Conservation (phyloP, 345 rosid species). For the Noccaea caerulescens region DNA sequence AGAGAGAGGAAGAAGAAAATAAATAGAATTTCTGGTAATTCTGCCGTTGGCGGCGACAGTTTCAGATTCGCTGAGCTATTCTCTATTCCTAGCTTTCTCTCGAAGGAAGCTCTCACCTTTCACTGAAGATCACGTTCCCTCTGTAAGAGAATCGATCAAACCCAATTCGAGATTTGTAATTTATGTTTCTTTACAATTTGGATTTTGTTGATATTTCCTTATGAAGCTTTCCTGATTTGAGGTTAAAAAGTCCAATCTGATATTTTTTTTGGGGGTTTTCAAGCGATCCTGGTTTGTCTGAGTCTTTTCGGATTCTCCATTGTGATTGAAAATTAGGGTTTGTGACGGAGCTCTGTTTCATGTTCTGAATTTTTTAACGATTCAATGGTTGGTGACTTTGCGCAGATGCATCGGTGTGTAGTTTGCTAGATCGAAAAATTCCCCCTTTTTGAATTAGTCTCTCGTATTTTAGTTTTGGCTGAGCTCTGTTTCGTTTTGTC, state of each 20-base stretch:
- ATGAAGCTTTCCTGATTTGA: conserved; percentile 34
- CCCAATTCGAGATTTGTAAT: conserved; percentile 21
- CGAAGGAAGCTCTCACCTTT: conserved; percentile 39
- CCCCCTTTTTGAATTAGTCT: conserved; percentile 8
- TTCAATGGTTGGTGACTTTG: conserved; percentile 44
- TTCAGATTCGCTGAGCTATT: conserved; percentile 43
- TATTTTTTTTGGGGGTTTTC: conserved; percentile 23
- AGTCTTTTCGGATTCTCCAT: neutral
- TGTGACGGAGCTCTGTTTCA: conserved; percentile 40
- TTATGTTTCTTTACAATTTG: conserved; percentile 1
- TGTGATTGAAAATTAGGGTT: conserved; percentile 27
- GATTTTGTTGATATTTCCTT: conserved; percentile 17
- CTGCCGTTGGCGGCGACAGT: conserved; percentile 44
- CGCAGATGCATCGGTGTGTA: conserved; percentile 40
- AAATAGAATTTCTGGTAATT: conserved; percentile 12
- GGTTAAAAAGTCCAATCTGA: conserved; percentile 24
- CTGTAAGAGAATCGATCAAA: conserved; percentile 46
- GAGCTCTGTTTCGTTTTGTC: conserved; percentile 1
- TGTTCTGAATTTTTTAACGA: conserved; percentile 28
- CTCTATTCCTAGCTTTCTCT: conserved; percentile 33
- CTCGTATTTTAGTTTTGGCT: neutral
- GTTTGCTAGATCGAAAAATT: conserved; percentile 33
- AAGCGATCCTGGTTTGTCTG: conserved; percentile 22
- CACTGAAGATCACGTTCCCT: conserved; percentile 33
- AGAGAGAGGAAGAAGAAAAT: neutral